Base-by-base conservation (phyloP, 2,329 filamentous ascomycete species). In the Stachybotrys echinatus region DNA sequence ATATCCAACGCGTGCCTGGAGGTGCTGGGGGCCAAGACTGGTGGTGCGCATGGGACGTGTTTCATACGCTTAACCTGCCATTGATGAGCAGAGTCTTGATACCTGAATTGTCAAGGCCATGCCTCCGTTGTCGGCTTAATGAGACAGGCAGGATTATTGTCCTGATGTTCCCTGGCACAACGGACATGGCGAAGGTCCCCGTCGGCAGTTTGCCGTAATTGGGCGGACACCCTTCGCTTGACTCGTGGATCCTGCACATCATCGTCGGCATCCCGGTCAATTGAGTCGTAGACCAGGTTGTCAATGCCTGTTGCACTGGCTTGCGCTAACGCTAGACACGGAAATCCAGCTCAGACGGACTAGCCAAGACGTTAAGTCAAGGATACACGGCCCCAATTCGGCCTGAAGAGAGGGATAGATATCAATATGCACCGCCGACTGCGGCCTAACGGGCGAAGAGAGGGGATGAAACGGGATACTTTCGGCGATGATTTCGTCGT, bases 231-330 rank as follows among this genome's bases (percentile, higher is more conserved):
- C n/a, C 27, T 43, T 64, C 55, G 60, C 63, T 66, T 66, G 64
- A 66, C 64, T 66, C 64, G 60, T 62, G 62, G 61, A 59, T 64
- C 54, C 61, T 65, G 63, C 61, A 64, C 59, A 66, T 58, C 63
- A 66, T 65, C 55, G 34, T 37, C 6, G 34, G 27, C 27, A 48
- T 51, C 42, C 46, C 23, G 27, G 46, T 46, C 45, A 18, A 37
- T 20, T 40, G 38, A 40, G 38, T 40, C 38, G 38, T 40, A 40
- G 38, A 20, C 27, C 27, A 34, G 27, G 27, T 58, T 54, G 48
- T 37, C 45, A 61, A 45, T 50, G 45, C 50, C 58, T 52, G 59
- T 59, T 59, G 61, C 59, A 60, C 59, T 57, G 61, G 56, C 51
- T 52, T 50, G 51, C 50, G 23, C 45, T 51, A 46, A 48, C 27